Base-by-base conservation (phyloP, 495 filamentous ascomycete species). In the Annulohypoxylon nitens region DNA sequence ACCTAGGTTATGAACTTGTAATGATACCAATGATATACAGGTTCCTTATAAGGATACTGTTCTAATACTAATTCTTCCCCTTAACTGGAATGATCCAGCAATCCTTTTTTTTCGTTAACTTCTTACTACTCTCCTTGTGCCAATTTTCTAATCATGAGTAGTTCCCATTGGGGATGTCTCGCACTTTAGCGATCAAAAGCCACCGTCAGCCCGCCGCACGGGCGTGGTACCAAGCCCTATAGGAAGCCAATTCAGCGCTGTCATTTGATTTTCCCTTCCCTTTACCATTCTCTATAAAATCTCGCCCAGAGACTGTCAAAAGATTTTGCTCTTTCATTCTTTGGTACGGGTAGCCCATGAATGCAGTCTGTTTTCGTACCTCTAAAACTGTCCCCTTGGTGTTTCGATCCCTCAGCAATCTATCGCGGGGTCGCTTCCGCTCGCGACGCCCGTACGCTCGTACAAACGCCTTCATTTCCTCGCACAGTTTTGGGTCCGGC, bases 331-430 rank as follows among this genome's bases (percentile, higher is more conserved):
- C 71, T 67, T 71, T 68, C 70, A 82, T 78, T 14, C 84, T 72
- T 4, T 89, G 88, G 79, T 94, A 97, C 11, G 92, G 94, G 79
- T 98, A 98, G n/a, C 95, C 95, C 60, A 94, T 78, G 80, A 97
- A 97, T 1, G 93, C 93, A 9, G 87, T 91, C 80, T 83, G 87
- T 78, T 94, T 94, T 67, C 95, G 87, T 62, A 95, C 86, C 63
- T 94, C 91, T 73, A 98, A 80, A 1, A 89, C 93, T 18, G 85
- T 86, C 61, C 82, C 84, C 10, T 86, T 88, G 2, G 90, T 85
- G 12, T 83, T 79, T 45, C 83, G 84, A 78, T 98, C 95, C 39
- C 95, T 81, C 51, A 98, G 80, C 61, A 97, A 80, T 76, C 89
- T 90, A 73, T 98, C 95, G 10, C 93, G 85, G 2, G 95, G 88